These are phyloP conservation scores for Citrullus mucosospermus DNA, from an alignment of 306 rosid species.

Conservation along the genomic window DNA sequence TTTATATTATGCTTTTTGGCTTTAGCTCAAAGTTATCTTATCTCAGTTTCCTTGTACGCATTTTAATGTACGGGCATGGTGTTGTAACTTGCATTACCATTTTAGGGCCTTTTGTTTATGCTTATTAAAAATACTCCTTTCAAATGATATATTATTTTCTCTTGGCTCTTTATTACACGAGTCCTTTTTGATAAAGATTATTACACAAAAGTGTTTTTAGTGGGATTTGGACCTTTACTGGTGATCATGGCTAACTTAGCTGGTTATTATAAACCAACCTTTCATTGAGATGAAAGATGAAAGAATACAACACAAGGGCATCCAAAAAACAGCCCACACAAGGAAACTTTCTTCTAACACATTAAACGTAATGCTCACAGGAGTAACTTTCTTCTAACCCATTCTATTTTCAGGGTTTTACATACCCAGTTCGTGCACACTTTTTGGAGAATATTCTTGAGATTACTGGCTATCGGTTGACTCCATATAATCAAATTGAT, in stretches of 20 bases:
- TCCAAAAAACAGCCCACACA: too few species aligned
- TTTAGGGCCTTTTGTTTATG: background rate
- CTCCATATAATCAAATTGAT: conserved; percentile 38
- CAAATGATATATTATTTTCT: background rate
- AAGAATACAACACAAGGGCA: too few species aligned
- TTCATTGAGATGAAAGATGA: too few species aligned
- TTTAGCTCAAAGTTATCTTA: background rate
- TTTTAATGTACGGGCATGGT: background rate
- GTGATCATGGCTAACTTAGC: background rate
- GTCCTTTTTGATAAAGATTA: too few species aligned
- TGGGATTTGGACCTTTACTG: background rate
- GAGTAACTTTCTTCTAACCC: background rate
- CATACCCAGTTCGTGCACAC: conserved; percentile 36
- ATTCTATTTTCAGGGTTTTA: conserved; percentile 33
- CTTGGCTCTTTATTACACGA: background rate
- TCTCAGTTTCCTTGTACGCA: background rate
- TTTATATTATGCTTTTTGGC: background rate
- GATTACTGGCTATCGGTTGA: conserved; percentile 37
- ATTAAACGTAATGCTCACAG: background rate
- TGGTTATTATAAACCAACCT: background rate
- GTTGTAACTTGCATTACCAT: background rate
- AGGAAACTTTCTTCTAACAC: background rate
- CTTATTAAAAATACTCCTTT: background rate
- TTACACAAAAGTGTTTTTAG: background rate
- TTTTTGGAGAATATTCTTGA: conserved; percentile 47